Conservation (phyloP, 2,329 filamentous ascomycete genomes). For the Acephala macrosclerotiorum region DNA sequence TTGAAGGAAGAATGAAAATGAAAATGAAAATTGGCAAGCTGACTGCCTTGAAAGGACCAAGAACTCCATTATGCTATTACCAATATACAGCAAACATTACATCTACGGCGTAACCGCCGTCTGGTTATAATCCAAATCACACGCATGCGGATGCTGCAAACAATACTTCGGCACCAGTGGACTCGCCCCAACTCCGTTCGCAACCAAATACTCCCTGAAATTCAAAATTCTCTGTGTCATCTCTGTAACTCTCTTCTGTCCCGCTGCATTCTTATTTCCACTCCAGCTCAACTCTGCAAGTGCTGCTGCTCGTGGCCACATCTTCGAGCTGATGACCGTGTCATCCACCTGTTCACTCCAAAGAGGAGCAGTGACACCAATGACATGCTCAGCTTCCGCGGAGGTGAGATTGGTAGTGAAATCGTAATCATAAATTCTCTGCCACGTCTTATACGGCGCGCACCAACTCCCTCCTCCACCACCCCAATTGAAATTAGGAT, state of each 20-base stretch:
- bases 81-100: too few relatives aligned
- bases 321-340: slow-evolving; percentile 72
- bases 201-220: slow-evolving; percentile 65
- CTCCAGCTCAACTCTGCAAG: slow-evolving; percentile 79
- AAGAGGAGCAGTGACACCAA: slow-evolving; percentile 82
- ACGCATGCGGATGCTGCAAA: slow-evolving; percentile 62
- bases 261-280: slow-evolving; percentile 67
- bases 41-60: too few relatives aligned
- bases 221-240: slow-evolving; percentile 64
- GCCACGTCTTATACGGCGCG: slow-evolving; percentile 80
- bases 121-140: slow-evolving; percentile 62
- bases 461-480: slow-evolving; percentile 84
- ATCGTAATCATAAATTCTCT: slow-evolving; percentile 80
- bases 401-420: slow-evolving; percentile 69
- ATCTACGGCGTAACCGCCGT: slow-evolving; percentile 34
- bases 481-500: slow-evolving; percentile 53
- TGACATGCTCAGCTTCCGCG: slow-evolving; percentile 68
- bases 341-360: slow-evolving; percentile 82
- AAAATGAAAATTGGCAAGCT: too few relatives aligned
- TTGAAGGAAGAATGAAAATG: too few relatives aligned
- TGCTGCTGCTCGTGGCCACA: slow-evolving; percentile 79
- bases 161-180: slow-evolving; percentile 65
- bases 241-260: slow-evolving; percentile 68
- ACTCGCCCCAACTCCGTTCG: slow-evolving; percentile 57
- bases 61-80: too few relatives aligned